These are phyloP conservation scores for Xylaria acuta DNA, from an alignment of 495 filamentous ascomycete species.

Conservation along the genomic window DNA sequence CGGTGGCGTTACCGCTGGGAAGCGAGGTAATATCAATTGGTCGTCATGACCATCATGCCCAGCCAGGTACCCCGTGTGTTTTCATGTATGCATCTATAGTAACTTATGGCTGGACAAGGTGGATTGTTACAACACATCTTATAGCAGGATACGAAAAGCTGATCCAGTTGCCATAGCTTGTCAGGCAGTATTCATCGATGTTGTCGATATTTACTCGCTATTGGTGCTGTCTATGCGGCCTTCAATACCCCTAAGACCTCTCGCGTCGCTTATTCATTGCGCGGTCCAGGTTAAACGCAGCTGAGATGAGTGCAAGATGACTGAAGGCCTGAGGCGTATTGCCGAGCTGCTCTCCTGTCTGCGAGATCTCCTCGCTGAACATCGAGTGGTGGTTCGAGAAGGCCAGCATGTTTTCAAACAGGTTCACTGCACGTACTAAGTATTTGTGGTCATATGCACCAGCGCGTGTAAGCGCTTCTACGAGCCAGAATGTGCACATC, in stretches of 20 bases:
- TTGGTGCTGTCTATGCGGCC: not conserved
- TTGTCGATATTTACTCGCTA: not conserved
- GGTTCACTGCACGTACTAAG: conserved; percentile 64
- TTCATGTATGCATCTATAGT: not conserved
- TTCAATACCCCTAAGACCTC: not conserved
- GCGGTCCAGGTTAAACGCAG: conserved; percentile 73
- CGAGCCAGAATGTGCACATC: conserved; percentile 76
- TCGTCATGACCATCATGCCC: not conserved
- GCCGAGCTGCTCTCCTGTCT: conserved; percentile 72
- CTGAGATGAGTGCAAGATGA: conserved; percentile 73
- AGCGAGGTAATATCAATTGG: not conserved
- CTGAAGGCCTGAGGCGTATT: conserved; percentile 79
- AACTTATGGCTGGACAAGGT: not conserved
- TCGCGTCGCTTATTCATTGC: conserved; percentile 28
- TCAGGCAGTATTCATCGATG: not conserved
- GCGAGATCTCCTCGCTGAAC: conserved; percentile 77
- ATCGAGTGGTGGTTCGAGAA: conserved; percentile 76
- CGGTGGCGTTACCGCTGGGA: not conserved
- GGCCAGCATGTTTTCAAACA: conserved; percentile 76
- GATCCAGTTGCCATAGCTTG: not conserved
- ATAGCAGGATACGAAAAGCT: not conserved
- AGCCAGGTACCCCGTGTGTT: not conserved
- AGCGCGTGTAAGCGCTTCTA: conserved; percentile 75
- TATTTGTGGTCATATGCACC: conserved; percentile 70
- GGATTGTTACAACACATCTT: not conserved